phyloP scores from a whole-genome alignment of 2,329 filamentous ascomycete species.

The Aschersonia sp. region DNA sequence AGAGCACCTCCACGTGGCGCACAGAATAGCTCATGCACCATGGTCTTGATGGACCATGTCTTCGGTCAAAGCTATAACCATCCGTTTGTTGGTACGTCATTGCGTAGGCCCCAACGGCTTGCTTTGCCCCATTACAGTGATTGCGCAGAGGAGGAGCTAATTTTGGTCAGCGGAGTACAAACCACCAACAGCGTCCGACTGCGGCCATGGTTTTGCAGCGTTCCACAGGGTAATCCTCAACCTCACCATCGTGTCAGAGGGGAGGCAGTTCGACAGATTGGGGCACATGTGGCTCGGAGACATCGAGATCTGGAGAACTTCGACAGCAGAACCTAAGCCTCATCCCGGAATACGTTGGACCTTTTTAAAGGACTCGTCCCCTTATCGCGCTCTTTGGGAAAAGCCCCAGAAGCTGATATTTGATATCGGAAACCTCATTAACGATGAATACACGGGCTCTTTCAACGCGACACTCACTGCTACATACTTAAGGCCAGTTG shows the following conservation, averaged over 20 bases:
- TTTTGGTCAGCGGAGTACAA: slow-evolving; percentile 4
- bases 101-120: background rate
- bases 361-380: slow-evolving; percentile 66
- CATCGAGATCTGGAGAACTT: slow-evolving; percentile 69
- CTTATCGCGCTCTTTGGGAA: slow-evolving; percentile 54
- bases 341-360: slow-evolving; percentile 57
- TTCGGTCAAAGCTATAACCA: slow-evolving; percentile 62
- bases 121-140: background rate
- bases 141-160: background rate
- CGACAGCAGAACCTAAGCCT: slow-evolving; percentile 61
- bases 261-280: slow-evolving; percentile 63
- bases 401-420: slow-evolving; percentile 61
- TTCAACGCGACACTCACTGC: slow-evolving; percentile 65
- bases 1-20: background rate
- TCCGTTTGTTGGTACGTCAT: slow-evolving; percentile 50
- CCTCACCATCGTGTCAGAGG: slow-evolving; percentile 56
- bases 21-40: slow-evolving; percentile 22
- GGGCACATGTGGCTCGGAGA: slow-evolving; percentile 64
- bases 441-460: slow-evolving; percentile 54
- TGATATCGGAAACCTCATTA: slow-evolving; percentile 59
- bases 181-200: slow-evolving; percentile 38
- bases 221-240: slow-evolving; percentile 68
- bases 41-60: slow-evolving; percentile 52
- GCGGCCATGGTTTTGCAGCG: slow-evolving; percentile 45
- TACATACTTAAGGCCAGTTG: slow-evolving; percentile 43